Evolutionary conservation across 352 stramenopile genomes (phyloP), one percentile per base, ranked within the genome.

Genomic region (Globisporangium alternatum): DNA sequence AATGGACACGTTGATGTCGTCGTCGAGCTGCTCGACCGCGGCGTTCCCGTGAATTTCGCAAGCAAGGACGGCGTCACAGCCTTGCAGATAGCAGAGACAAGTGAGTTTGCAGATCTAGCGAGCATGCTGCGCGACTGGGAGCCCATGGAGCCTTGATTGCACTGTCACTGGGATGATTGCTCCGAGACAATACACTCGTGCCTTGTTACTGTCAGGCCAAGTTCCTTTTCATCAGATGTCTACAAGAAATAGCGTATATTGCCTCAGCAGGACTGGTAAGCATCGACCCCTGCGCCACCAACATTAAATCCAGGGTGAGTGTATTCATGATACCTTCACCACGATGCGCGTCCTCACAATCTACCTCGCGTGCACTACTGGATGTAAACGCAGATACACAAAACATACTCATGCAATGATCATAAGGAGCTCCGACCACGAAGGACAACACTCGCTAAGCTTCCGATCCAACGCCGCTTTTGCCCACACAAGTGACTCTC

Each of bases 91-190:
- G 58, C 58, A 39, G 58, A 64, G 25, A 19, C 33, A 1, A 41
- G 33, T 21, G 58, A 31, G 2, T 56, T 57, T 48, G 28, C 44
- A 13, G 58, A 64, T 15, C 51, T 64, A 0, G 45, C 33, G 6
- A 64, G 21, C 17, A 56, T 64, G 12, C 25, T 64, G 25, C 58
- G 58, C 7, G 44, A 64, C n/a, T 64, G 58, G 55, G 55, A 60
- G 55, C 39, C 55, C 51, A 57, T 28, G 17, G 51, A 57, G 51
- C n/a, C 51, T 43, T 39, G 19, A 28, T 17, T 37, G 12, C 28
- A 37, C 39, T 19, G 39, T 39, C 33, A 39, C 33, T 39, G 10
- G 33, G 10, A 12, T 39, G 33, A 39, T 39, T 39, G 12, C 33
- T 39, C 33, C 12, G 33, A 39, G 33, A 39, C 3, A 39, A 39